Evolutionary conservation across 2,329 filamentous ascomycete genomes (phyloP).

Genomic region (Venturia oleaginea): DNA sequence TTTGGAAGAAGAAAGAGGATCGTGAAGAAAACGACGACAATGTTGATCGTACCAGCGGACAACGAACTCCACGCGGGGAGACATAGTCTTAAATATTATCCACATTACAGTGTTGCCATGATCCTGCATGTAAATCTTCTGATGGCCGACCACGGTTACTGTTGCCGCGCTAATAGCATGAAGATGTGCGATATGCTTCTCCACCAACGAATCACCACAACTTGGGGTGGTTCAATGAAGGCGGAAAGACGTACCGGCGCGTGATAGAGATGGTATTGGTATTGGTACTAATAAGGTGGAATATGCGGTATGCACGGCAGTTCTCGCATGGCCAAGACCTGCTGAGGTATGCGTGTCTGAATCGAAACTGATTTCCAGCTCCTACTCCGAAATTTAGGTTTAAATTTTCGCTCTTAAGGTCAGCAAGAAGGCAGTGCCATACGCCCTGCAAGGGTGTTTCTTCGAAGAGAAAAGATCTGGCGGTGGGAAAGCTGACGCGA

Average conservation of each 20-base stretch:
- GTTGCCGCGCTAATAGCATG: neutral
- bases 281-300: neutral
- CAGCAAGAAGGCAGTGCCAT: neutral
- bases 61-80: neutral
- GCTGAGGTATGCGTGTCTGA: neutral
- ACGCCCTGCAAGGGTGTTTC: neutral
- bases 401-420: neutral
- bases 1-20: neutral
- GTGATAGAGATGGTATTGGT: neutral
- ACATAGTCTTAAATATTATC: neutral
- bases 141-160: neutral
- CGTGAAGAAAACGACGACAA: neutral
- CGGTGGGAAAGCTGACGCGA: slow-evolving; percentile 2
- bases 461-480: neutral
- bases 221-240: neutral
- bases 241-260: neutral
- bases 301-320: slow-evolving; percentile 2
- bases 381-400: neutral
- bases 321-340: neutral
- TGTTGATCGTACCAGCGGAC: neutral
- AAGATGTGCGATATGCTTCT: neutral
- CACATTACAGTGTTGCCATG: neutral
- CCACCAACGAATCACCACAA: neutral
- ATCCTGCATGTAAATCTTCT: neutral
- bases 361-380: neutral